Conservation (phyloP, 352 stramenopile species). For the Saprolegnia parasitica region DNA sequence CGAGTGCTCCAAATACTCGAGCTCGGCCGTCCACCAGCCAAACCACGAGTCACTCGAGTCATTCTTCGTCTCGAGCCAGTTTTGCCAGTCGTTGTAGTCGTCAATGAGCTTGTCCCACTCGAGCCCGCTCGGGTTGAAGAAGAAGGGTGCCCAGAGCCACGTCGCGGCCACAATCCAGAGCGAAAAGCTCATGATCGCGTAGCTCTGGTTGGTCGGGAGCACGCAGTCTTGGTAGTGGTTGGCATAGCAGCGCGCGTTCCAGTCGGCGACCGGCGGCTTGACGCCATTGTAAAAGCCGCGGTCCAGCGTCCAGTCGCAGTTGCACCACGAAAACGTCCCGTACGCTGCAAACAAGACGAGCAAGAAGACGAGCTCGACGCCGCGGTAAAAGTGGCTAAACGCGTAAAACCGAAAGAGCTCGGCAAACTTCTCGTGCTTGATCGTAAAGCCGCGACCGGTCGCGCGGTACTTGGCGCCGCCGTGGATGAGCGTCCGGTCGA, state of each 20-base stretch:
- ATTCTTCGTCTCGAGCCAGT: slow-evolving; percentile 88
- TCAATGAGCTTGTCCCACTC: slow-evolving; percentile 95
- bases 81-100: slow-evolving; percentile 93
- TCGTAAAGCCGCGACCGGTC: slow-evolving; percentile 78
- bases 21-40: slow-evolving; percentile 78
- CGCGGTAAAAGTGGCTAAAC: slow-evolving; percentile 77
- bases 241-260: slow-evolving; percentile 67
- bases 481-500: slow-evolving; percentile 80
- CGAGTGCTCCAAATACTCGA: slow-evolving; percentile 82
- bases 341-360: slow-evolving; percentile 81
- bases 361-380: slow-evolving; percentile 66
- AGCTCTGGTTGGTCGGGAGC: slow-evolving; percentile 94
- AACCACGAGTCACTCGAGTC: slow-evolving; percentile 83
- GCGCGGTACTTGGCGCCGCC: slow-evolving; percentile 82
- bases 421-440: slow-evolving; percentile 77
- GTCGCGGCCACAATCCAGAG: slow-evolving; percentile 85
- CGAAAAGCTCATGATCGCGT: slow-evolving; percentile 96
- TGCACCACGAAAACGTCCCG: slow-evolving; percentile 85
- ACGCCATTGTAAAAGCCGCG: slow-evolving; percentile 62
- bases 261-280: slow-evolving; percentile 62
- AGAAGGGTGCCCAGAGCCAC: slow-evolving; percentile 82
- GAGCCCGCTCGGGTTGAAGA: slow-evolving; percentile 96
- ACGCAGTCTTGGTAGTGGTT: slow-evolving; percentile 87
- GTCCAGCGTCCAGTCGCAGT: slow-evolving; percentile 78
- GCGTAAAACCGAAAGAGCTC: slow-evolving; percentile 86